phyloP scores from a whole-genome alignment of 805 yeast genomes.

The Priceomyces medius region DNA sequence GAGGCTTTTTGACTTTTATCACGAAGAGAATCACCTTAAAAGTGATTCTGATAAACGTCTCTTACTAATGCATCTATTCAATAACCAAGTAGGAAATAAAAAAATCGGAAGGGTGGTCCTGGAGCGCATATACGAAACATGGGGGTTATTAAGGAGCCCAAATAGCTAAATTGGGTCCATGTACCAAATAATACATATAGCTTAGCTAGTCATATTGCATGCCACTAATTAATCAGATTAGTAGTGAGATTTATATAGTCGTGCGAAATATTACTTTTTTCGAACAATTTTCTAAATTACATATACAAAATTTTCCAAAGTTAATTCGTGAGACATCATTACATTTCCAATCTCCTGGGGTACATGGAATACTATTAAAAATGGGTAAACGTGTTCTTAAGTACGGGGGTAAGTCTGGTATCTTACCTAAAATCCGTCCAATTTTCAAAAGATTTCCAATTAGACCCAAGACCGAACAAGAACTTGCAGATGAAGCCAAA shows the following conservation, averaged over 20 bases:
- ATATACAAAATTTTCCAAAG: slow-evolving; percentile 1
- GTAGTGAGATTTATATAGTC: neutral
- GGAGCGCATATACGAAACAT: slow-evolving; percentile 51
- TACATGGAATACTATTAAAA: neutral
- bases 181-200: too few species aligned
- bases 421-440: slow-evolving; percentile 74
- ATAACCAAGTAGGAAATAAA: slow-evolving; percentile 48
- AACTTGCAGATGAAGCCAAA: slow-evolving; percentile 41
- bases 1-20: slow-evolving; percentile 51
- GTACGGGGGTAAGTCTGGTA: slow-evolving; percentile 71
- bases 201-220: neutral
- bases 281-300: neutral
- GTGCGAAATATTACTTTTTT: slow-evolving; percentile 1
- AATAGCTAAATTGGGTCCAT: too few species aligned
- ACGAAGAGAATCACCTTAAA: slow-evolving; percentile 15
- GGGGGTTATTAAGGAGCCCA: slow-evolving; percentile 55
- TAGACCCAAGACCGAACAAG: slow-evolving; percentile 47
- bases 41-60: slow-evolving; percentile 27
- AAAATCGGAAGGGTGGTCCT: slow-evolving; percentile 53
- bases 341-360: too few species aligned
- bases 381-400: slow-evolving; percentile 53
- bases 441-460: slow-evolving; percentile 65
- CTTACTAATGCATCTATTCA: slow-evolving; percentile 29
- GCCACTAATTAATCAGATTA: neutral
- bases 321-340: neutral